Evolutionary conservation across 352 stramenopile genomes (phyloP), one percentile per base, ranked within the genome.

Genomic region (Phytophthora pseudosyringae): DNA sequence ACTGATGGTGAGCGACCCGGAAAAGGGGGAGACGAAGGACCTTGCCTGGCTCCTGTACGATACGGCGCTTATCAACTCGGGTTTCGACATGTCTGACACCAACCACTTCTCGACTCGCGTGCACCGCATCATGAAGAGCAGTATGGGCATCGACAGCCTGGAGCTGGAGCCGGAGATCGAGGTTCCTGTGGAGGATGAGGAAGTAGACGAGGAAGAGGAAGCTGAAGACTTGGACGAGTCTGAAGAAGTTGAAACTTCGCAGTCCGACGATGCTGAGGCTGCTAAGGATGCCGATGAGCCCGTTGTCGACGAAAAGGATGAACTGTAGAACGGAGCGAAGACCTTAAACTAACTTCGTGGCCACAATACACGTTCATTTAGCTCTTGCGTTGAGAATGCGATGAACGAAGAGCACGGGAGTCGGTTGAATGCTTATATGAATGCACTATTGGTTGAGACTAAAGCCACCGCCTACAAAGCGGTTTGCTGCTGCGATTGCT

Each of bases 11-110:
- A 72, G 28, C 18, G 74, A 73, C n/a, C 69, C 80, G 64, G 81
- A 97, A 9, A 84, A 90, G 18, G 81, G 97, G 16, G 84, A 96
- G 64, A 95, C 90, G 3, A 86, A 94, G 62, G 97, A 99, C 72
- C 71, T 99, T 35, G 97, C 97, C 10, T 98, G 95, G 92, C 84
- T 99, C 18, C 81, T 99, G 4, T 98, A 98, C 73, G 98, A 99
- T 69, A 98, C 97, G 26, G 97, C 97, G 4, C 84, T 99, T 40
- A 86, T 99, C 71, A 98, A 97, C 71, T 98, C 96, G 45, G 98
- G 98, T 61, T 99, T 99, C 64, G 89, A 94, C 56, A 95, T 99
- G 71, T 85, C 94, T 35, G 94, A 99, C 56, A 80, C 88, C 25
- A 93, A 97, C 51, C 88, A 92, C 52, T 99, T 99, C 67, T 93